These are phyloP conservation scores for Ogataea trehaloabstinens DNA, from an alignment of 805 yeast genomes.

Conservation along the genomic window DNA sequence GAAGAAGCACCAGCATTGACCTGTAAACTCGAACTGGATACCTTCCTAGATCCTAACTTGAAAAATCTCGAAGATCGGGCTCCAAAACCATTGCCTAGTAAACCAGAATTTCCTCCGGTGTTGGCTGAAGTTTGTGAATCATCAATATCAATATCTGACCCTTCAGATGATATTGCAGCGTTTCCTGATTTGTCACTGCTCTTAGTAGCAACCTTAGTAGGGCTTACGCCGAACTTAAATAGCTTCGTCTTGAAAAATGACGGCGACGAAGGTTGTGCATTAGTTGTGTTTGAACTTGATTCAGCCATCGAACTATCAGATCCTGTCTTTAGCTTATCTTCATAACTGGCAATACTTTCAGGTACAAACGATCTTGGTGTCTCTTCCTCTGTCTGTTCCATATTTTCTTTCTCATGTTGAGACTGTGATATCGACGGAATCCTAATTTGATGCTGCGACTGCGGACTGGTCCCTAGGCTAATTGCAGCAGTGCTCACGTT, in stretches of 20 bases:
- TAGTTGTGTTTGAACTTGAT: slow-evolving; percentile 21
- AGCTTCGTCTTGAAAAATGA: slow-evolving; percentile 36
- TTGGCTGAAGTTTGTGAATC: not conserved
- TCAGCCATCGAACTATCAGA: slow-evolving; percentile 8
- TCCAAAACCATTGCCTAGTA: slow-evolving; percentile 24
- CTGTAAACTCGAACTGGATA: not conserved
- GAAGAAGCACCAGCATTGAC: not conserved
- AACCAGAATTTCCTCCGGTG: slow-evolving; percentile 9
- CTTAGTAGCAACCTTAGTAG: slow-evolving; percentile 28
- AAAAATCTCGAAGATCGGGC: slow-evolving; percentile 33
- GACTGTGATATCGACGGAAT: not conserved
- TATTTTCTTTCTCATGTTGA: slow-evolving; percentile 1
- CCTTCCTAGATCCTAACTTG: slow-evolving; percentile 27
- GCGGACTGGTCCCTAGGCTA: slow-evolving; percentile 11
- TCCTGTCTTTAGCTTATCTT: not conserved
- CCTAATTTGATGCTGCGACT: slow-evolving; percentile 1
- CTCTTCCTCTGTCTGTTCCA: not conserved
- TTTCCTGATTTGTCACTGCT: slow-evolving; percentile 19
- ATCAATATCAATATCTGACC: slow-evolving; percentile 7
- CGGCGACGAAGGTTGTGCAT: slow-evolving; percentile 31
- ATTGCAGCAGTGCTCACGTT: slow-evolving; percentile 11
- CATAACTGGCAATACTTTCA: not conserved
- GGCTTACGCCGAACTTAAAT: slow-evolving; percentile 37
- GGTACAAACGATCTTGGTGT: slow-evolving; percentile 5
- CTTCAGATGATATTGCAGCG: slow-evolving; percentile 11